Evolutionary conservation across 1,284 basidiomycete species (phyloP), one percentile per base, ranked within the genome.

Genomic region (Marasmius tenuissimus): DNA sequence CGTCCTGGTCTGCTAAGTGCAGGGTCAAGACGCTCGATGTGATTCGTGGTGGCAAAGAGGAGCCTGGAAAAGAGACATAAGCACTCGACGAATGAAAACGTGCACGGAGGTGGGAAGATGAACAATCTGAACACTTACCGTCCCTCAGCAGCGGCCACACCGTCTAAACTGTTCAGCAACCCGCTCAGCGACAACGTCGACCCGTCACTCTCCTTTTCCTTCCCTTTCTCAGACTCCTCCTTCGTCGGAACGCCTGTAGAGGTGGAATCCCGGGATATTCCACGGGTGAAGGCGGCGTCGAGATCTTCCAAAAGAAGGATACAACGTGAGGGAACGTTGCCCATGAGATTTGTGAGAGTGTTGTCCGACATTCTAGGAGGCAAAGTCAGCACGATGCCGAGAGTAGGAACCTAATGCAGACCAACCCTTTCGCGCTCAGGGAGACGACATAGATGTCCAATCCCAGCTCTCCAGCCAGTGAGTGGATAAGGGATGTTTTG

Each of bases 391-490:
- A 47, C 38, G 52, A 35, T 20, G 39, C 27, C 47, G 39, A 59
- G 20, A 38, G 42, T 57, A 54, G 57, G 47, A 59, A 54, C 45
- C 61, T 61, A 55, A 59, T 51, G 49, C 57, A 54, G 47, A 59
- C 83, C 66, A 76, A 91, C 91, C 90, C 91, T 73, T 93, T 93
- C 45, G 89, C 86, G 51, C 91, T 93, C 57, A 96, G 78, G 59
- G 89, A 92, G 65, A 95, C 86, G 57, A 93, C 91, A 71, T 94
- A 95, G 66, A 96, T 93, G 74, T 94, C 92, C 34, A 94, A 81
- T n/a, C 88, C 86, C 45, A 95, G 81, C 71, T 94, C 92, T 57
- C 92, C 91, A 53, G 93, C 93, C 62, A 95, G 75, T 5, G 93
- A 93, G 72, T 93, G 92, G 69, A 94, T 92, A 57, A 92, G 78